Conservation (phyloP, 2,329 filamentous ascomycete genomes). For the Nannizzia gypsea region DNA sequence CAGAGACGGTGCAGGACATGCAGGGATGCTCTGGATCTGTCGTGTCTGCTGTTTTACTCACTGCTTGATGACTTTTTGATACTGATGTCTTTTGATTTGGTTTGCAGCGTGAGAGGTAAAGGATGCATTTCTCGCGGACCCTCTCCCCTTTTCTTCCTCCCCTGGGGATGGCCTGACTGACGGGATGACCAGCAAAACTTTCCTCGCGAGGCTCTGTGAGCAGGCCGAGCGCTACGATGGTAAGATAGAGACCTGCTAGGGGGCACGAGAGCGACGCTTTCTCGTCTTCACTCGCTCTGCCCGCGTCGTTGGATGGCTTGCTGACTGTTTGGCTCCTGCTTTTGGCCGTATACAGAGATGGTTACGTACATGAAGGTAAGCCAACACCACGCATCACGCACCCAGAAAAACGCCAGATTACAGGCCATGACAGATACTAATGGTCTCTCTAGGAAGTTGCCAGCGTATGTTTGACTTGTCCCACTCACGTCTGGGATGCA, state of each 20-base stretch:
- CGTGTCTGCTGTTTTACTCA: conserved; percentile 8
- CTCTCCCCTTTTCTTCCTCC: conserved; percentile 8
- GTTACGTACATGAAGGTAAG: conserved; percentile 94
- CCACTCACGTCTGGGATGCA: too few species aligned
- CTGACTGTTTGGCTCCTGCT: conserved; percentile 13
- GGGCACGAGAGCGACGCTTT: background rate
- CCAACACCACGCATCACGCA: conserved; percentile 11
- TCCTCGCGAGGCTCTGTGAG: conserved; percentile 99
- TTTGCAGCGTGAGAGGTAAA: conserved; percentile 57
- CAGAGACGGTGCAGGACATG: background rate
- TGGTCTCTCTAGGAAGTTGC: conserved; percentile 63
- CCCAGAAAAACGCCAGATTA: background rate
- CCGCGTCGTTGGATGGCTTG: conserved; percentile 3
- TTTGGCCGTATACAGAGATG: conserved; percentile 54
- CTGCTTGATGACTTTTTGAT: background rate
- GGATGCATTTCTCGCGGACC: conserved; percentile 23
- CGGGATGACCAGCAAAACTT: conserved; percentile 69
- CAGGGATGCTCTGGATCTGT: conserved; percentile 27
- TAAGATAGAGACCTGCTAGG: conserved; percentile 28
- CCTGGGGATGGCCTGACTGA: conserved; percentile 11
- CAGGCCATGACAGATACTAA: too few species aligned
- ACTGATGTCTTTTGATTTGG: conserved; percentile 18
- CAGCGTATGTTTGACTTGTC: conserved; percentile 50
- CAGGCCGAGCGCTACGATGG: conserved; percentile 99
- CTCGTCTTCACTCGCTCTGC: conserved; percentile 13